Evolutionary conservation across 805 yeast species (phyloP).

Genomic region (Saccharomycopsis sp.): DNA sequence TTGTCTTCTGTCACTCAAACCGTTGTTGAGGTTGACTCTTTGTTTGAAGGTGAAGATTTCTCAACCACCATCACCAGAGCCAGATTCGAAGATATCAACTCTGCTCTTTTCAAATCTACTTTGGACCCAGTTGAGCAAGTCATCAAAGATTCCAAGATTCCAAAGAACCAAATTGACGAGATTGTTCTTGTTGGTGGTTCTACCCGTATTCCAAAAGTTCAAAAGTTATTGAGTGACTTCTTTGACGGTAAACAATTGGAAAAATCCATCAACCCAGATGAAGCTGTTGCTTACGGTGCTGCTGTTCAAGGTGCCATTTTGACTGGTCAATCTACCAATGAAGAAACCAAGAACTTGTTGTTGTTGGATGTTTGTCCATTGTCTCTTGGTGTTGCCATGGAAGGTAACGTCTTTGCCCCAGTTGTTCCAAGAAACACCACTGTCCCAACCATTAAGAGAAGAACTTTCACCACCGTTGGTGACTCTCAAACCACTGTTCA

Average conservation of each 20-base stretch:
- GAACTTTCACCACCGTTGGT: constrained; percentile 97
- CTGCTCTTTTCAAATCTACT: constrained; percentile 87
- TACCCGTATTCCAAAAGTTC: constrained; percentile 98
- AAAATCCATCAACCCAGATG: constrained; percentile 97
- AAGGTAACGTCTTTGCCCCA: constrained; percentile 98
- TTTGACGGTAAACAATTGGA: constrained; percentile 95
- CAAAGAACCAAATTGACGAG: constrained; percentile 82
- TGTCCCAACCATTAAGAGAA: constrained; percentile 97
- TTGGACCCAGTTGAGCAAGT: constrained; percentile 93
- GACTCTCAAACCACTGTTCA: constrained; percentile 98
- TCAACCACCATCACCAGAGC: constrained; percentile 92
- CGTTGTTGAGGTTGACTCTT: constrained; percentile 92
- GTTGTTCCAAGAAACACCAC: constrained; percentile 99
- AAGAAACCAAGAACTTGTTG: constrained; percentile 90
- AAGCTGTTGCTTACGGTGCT: constrained; percentile 99
- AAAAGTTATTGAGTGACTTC: constrained; percentile 87
- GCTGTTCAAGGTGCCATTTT: constrained; percentile 99
- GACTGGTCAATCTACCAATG: constrained; percentile 83
- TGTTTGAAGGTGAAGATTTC: constrained; percentile 94
- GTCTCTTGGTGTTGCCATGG: constrained; percentile 99
- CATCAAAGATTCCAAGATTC: constrained; percentile 80
- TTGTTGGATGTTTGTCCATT: constrained; percentile 96
- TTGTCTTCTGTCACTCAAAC: constrained; percentile 94
- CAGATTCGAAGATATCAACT: constrained; percentile 93
- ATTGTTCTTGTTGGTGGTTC: constrained; percentile 98